These are phyloP conservation scores for Knufia fluminis DNA, from an alignment of 2,329 filamentous ascomycete species.

Conservation along the genomic window DNA sequence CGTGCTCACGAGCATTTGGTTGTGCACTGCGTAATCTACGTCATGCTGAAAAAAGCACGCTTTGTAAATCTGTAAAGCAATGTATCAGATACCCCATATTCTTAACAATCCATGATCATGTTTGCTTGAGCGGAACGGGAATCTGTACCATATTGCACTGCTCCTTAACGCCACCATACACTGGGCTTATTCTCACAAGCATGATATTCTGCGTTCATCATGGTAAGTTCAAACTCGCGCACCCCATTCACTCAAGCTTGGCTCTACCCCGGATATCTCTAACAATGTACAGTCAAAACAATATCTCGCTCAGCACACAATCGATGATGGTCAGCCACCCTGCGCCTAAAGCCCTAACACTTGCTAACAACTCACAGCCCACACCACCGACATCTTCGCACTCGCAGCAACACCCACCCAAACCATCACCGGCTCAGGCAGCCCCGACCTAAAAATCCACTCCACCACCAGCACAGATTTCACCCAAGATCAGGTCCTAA, in stretches of 20 bases:
- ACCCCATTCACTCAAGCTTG: neutral
- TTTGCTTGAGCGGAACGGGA: too few species aligned
- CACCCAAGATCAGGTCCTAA: slow-evolving; percentile 68
- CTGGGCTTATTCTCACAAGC: neutral
- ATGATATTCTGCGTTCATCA: neutral
- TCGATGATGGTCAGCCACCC: slow-evolving; percentile 62
- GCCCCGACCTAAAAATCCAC: slow-evolving; percentile 72
- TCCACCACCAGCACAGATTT: slow-evolving; percentile 65
- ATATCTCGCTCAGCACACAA: slow-evolving; percentile 86
- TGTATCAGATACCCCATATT: neutral
- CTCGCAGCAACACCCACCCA: slow-evolving; percentile 64
- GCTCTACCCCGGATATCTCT: neutral
- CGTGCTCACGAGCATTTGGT: neutral
- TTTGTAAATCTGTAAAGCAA: slow-evolving; percentile 1
- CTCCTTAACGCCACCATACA: neutral
- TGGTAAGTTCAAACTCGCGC: neutral
- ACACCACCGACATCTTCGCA: slow-evolving; percentile 75
- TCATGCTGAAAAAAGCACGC: neutral
- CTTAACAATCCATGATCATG: too few species aligned
- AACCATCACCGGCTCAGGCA: slow-evolving; percentile 76
- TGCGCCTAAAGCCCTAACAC: neutral
- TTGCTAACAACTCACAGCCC: slow-evolving; percentile 46
- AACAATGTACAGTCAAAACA: slow-evolving; percentile 72
- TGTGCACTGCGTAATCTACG: slow-evolving; percentile 5
- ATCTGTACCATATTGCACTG: too few species aligned